Conservation (phyloP, 306 rosid genomes). For the Trichosanthes cucumerina region DNA sequence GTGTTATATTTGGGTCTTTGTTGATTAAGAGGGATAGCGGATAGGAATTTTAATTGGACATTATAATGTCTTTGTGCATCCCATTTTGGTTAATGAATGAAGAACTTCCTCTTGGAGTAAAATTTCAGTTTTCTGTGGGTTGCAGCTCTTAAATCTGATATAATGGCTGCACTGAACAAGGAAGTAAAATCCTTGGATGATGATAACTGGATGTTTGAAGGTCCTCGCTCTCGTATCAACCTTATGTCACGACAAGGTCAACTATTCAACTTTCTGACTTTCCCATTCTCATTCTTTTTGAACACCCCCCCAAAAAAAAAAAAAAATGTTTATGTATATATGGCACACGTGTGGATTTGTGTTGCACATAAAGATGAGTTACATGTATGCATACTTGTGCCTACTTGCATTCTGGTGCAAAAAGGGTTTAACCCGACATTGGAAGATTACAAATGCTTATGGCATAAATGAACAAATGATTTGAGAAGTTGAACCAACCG, state of each 20-base stretch:
- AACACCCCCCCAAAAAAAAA: too few relatives aligned
- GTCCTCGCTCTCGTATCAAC: conserved; percentile 79
- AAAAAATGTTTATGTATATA: not conserved
- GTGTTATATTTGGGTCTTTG: not conserved
- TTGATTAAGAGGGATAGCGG: not conserved
- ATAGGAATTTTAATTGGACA: not conserved
- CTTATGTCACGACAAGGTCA: conserved; percentile 52
- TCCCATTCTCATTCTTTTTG: not conserved
- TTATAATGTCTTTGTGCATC: not conserved
- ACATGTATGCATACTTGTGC: not conserved
- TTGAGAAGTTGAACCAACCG: not conserved
- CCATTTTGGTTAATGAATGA: not conserved
- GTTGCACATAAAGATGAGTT: not conserved
- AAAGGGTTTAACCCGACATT: not conserved
- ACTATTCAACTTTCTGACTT: conserved; percentile 6
- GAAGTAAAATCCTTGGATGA: conserved; percentile 81
- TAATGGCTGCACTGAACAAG: conserved; percentile 74
- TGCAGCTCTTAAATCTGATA: conserved; percentile 62
- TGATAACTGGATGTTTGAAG: conserved; percentile 94
- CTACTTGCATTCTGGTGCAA: not conserved
- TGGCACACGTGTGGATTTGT: not conserved
- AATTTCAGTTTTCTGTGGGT: conserved; percentile 8
- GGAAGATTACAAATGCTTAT: not conserved
- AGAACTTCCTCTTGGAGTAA: not conserved
- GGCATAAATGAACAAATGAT: not conserved